These are phyloP conservation scores for Cicer chorassanicum DNA, from an alignment of 306 rosid genomes.

Conservation along the genomic window DNA sequence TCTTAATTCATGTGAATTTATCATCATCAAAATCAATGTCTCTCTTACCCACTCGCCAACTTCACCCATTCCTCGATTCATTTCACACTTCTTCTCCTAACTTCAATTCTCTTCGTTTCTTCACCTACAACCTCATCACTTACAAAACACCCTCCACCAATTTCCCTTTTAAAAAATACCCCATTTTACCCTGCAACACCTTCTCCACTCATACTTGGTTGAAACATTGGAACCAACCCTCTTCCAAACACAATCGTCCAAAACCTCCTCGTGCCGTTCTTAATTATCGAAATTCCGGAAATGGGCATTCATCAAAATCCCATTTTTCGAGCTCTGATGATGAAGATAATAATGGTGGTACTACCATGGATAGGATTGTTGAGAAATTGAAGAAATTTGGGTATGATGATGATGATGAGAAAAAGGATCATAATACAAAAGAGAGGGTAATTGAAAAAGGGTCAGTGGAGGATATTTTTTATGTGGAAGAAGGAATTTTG, in stretches of 20 bases:
- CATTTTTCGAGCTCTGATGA: constrained; percentile 46
- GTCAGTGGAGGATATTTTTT: constrained; percentile 87
- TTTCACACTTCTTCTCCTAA: constrained; percentile 63
- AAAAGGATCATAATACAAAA: constrained; percentile 35
- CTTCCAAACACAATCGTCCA: constrained; percentile 48
- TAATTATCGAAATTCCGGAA: constrained; percentile 58
- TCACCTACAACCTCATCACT: constrained; percentile 53
- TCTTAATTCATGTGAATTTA: constrained; percentile 4
- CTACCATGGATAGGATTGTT: constrained; percentile 90
- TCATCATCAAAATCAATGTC: constrained; percentile 52
- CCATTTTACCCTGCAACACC: constrained; percentile 38
- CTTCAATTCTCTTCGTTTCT: constrained; percentile 53
- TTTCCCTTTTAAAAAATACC: constrained; percentile 42
- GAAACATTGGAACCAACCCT: constrained; percentile 64
- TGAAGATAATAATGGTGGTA: constrained; percentile 35
- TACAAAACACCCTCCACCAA: constrained; percentile 42
- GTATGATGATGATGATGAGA: constrained; percentile 55
- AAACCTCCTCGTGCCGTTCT: constrained; percentile 62
- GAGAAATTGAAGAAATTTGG: constrained; percentile 85
- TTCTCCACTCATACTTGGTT: constrained; percentile 63
- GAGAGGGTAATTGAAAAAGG: constrained; percentile 78
- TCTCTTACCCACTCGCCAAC: constrained; percentile 71
- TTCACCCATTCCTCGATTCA: constrained; percentile 75
- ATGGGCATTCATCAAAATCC: constrained; percentile 51
- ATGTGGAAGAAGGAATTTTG: constrained; percentile 86